phyloP scores from a whole-genome alignment of 202 grass and related monocot genomes.

The Schoenoplectus tabernaemontani region DNA sequence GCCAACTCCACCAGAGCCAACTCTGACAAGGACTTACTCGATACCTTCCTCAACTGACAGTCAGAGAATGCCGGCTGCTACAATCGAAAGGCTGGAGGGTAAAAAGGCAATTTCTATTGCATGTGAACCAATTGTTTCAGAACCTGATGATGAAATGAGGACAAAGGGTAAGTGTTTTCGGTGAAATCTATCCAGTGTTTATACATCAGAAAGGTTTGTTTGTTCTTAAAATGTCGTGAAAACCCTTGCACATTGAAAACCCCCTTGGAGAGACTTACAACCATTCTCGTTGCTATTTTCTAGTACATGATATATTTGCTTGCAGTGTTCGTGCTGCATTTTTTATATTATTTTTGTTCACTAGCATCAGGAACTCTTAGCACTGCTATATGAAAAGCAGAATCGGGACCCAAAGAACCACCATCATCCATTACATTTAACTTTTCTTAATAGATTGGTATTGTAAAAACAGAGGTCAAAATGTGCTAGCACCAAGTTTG shows the following conservation, averaged over 20 bases:
- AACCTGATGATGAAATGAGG: slow-evolving; percentile 20
- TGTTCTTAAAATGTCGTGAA: background rate
- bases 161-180: slow-evolving; percentile 33
- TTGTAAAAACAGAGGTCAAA: background rate
- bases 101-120: slow-evolving; percentile 26
- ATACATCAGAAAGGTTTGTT: background rate
- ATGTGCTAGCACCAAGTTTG: background rate
- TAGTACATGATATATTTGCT: background rate
- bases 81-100: slow-evolving; percentile 40
- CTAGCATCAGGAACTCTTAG: too few relatives aligned
- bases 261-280: background rate
- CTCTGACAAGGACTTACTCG: slow-evolving; percentile 57
- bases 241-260: background rate
- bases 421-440: background rate
- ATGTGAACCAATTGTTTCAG: slow-evolving; percentile 27
- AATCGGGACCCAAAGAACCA: too few relatives aligned
- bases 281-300: too few relatives aligned
- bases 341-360: background rate
- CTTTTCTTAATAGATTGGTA: background rate
- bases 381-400: too few relatives aligned
- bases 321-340: background rate
- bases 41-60: slow-evolving; percentile 52
- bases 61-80: slow-evolving; percentile 54
- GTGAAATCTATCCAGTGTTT: background rate
- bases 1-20: slow-evolving; percentile 41